These are phyloP conservation scores for Vitis labrusca DNA, from an alignment of 164 flowering plant genomes.

Conservation along the genomic window DNA sequence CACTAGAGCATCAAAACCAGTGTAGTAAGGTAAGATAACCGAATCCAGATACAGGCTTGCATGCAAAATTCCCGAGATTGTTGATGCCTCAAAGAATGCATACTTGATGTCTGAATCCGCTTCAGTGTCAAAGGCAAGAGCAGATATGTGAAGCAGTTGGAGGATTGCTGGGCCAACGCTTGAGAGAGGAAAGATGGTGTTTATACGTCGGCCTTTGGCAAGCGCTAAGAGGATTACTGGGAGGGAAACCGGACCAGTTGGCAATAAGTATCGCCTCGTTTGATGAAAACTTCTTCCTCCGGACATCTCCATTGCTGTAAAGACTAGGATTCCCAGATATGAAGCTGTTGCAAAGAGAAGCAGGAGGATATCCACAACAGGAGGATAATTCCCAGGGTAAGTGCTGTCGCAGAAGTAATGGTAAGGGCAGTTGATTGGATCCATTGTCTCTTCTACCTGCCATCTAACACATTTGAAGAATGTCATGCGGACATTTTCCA, in stretches of 20 bases:
- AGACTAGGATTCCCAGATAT: slow-evolving; percentile 27
- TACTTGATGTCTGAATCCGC: slow-evolving; percentile 25
- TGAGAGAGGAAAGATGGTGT: slow-evolving; percentile 40
- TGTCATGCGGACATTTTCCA: slow-evolving; percentile 26
- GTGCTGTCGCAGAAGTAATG: slow-evolving; percentile 56
- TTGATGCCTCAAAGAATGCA: slow-evolving; percentile 36
- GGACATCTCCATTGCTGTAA: slow-evolving; percentile 19
- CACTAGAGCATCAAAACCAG: slow-evolving; percentile 50
- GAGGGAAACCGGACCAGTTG: slow-evolving; percentile 55
- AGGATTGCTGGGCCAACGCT: slow-evolving; percentile 44
- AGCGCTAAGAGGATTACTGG: slow-evolving; percentile 39
- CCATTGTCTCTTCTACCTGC: slow-evolving; percentile 57
- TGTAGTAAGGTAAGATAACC: slow-evolving; percentile 48
- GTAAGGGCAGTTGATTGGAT: slow-evolving; percentile 49
- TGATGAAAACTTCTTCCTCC: slow-evolving; percentile 2
- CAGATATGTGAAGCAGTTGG: slow-evolving; percentile 45
- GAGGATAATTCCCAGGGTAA: slow-evolving; percentile 43
- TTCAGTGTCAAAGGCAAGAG: slow-evolving; percentile 36
- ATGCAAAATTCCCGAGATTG: slow-evolving; percentile 52
- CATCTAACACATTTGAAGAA: slow-evolving; percentile 57
- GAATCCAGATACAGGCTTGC: slow-evolving; percentile 50
- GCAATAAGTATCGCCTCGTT: slow-evolving; percentile 36
- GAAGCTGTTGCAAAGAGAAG: slow-evolving; percentile 28
- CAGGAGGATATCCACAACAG: slow-evolving; percentile 26
- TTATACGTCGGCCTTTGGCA: slow-evolving; percentile 48